Base-by-base conservation (phyloP, 116 monocot genomes). In the Posidonia oceanica region DNA sequence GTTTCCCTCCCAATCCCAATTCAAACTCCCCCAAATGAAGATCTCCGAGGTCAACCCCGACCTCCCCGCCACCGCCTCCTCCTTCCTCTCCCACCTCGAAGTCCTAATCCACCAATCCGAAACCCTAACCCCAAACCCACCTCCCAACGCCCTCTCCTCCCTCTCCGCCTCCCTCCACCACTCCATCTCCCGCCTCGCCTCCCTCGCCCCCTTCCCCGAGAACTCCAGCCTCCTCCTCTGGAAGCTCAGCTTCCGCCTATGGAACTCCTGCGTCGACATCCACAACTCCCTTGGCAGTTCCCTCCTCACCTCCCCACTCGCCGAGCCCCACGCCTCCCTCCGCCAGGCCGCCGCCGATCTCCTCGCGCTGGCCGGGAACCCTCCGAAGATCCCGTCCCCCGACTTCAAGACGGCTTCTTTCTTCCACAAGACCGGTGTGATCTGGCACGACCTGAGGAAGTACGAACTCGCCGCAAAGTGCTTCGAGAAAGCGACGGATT, bases 181-280 rank as follows among this genome's bases (percentile, higher is more conserved):
- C 63, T 39, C 65, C 57, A 53, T 88, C 74, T 65, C 81, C 57
- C 74, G 60, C 56, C 82, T 85, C 39, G 8, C 74, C 55, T 52
- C 76, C 17, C 39, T 61, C 61, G 20, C 62, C 40, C 62, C 62
- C 36, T 39, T 61, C 15, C 64, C 85, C 36, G 72, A 82, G 58
- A 61, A 83, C 2, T 83, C 83, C 18, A 36, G 80, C 14, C 0
- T 79, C 69, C 74, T 86, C 69, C 56, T 88, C 42, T 94, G 94
- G 94, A 90, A 83, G 74, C 84, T 90, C 75, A 71, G 75, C 73
- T 88, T 80, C 77, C 90, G 94, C 72, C 87, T 94, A 72, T 94
- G 94, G 94, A 94, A 94, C 70, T 79, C 86, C 74, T 82, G 82
- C 69, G 86, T 86, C 71, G 88, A 88, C 71, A 71, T 86, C 84